These are phyloP conservation scores for Alternaria triticimaculans DNA, from an alignment of 2,329 filamentous ascomycete species.

Conservation along the genomic window DNA sequence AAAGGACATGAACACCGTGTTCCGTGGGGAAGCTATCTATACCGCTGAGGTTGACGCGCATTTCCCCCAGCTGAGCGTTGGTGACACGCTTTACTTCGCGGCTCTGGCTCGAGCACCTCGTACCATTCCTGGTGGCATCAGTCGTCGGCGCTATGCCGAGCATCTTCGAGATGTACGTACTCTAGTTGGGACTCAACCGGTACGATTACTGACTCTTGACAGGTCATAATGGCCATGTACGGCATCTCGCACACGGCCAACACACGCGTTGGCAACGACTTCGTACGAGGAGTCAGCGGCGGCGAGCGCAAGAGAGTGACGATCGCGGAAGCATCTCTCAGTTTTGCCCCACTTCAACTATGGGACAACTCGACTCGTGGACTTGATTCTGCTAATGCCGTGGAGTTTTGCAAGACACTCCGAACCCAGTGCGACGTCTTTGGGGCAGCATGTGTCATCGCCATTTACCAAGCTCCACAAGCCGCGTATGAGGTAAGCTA, in stretches of 20 bases:
- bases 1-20: constrained; percentile 74
- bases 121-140: constrained; percentile 63
- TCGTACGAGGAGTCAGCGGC: constrained; percentile 72
- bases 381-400: constrained; percentile 72
- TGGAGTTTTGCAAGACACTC: constrained; percentile 67
- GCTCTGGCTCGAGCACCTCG: constrained; percentile 66
- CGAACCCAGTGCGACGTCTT: constrained; percentile 64
- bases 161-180: constrained; percentile 62
- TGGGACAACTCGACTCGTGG: constrained; percentile 79
- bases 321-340: constrained; percentile 49
- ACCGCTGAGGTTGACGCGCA: constrained; percentile 82
- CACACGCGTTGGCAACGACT: constrained; percentile 74
- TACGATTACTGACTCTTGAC: background rate
- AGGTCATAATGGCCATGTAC: constrained; percentile 75
- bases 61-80: constrained; percentile 76
- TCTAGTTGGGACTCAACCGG: background rate
- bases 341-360: constrained; percentile 62
- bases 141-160: constrained; percentile 61
- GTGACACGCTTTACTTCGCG: constrained; percentile 78
- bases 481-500: constrained; percentile 63
- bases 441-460: constrained; percentile 50
- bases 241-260: constrained; percentile 74
- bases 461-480: constrained; percentile 57
- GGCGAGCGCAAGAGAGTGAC: constrained; percentile 61
- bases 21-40: constrained; percentile 84